Percentiles rank a stretch among this genome's conserved stretches.
These are phyloP conservation scores for Porcisia hertigi DNA, from an alignment of 208 protist genomes.

Conservation along the genomic window DNA sequence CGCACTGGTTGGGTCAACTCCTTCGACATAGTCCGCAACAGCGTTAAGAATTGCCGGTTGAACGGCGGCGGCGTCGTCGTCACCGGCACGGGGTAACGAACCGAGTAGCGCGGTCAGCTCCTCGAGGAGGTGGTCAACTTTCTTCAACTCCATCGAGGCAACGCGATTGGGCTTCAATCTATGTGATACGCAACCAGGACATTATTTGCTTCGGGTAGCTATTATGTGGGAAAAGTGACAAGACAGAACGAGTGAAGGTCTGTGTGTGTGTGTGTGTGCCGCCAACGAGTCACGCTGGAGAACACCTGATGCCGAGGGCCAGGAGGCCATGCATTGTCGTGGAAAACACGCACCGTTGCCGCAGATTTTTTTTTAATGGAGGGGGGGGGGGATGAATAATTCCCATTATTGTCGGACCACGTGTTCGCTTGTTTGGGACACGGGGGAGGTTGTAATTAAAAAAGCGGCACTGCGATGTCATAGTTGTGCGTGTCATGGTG, in stretches of 20 bases:
- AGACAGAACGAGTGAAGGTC: neutral
- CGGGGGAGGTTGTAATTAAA: neutral
- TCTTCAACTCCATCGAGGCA: constrained; percentile 10
- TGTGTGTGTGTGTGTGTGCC: neutral
- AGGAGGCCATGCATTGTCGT: neutral
- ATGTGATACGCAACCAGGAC: neutral
- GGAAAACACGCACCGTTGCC: neutral
- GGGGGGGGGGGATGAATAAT: neutral
- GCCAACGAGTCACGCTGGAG: neutral
- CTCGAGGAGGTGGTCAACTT: constrained; percentile 12
- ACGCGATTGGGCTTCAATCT: neutral
- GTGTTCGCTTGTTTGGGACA: neutral
- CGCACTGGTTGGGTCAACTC: constrained; percentile 19
- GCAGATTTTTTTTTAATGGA: neutral
- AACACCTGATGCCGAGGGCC: neutral
- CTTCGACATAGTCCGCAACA: constrained; percentile 33
- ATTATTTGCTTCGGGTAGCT: neutral
- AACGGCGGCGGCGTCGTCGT: constrained; percentile 1
- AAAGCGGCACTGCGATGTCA: neutral
- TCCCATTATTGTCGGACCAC: neutral
- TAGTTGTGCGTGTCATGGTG: neutral
- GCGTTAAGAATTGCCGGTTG: constrained; percentile 22
- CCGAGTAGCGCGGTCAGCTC: constrained; percentile 11
- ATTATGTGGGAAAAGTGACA: neutral
- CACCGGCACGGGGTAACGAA: neutral